phyloP scores from a whole-genome alignment of 768 basidiomycete genomes.

The Amanita subjunquillea region DNA sequence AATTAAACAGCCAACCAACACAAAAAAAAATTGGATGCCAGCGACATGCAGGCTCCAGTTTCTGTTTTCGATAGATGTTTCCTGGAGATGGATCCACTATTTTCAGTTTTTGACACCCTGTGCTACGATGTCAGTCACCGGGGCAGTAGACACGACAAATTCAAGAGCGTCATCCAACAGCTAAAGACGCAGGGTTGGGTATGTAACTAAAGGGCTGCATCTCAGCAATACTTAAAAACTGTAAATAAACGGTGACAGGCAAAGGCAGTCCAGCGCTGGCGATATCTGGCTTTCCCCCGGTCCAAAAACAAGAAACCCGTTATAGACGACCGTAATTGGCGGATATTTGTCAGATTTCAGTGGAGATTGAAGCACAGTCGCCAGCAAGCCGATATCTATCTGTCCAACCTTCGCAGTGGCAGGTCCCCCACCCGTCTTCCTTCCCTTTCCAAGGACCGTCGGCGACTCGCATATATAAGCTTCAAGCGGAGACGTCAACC shows the following conservation, averaged over 20 bases:
- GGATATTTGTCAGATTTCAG: constrained; percentile 13
- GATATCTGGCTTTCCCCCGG: constrained; percentile 3
- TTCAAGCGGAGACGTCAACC: background rate
- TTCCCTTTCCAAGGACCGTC: background rate
- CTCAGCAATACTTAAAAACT: background rate
- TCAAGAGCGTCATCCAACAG: background rate
- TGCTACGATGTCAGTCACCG: background rate
- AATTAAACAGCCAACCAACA: no score
- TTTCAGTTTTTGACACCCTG: background rate
- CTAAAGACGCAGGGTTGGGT: background rate
- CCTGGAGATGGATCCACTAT: constrained; percentile 9
- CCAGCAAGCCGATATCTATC: background rate
- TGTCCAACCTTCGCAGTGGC: background rate
- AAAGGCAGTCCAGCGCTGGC: background rate
- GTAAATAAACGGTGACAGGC: background rate
- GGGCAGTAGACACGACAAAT: background rate
- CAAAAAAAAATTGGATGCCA: no score
- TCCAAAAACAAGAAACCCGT: background rate
- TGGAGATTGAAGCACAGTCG: constrained; percentile 11
- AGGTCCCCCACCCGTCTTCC: background rate
- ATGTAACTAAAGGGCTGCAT: background rate
- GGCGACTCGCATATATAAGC: background rate
- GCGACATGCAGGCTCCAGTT: background rate
- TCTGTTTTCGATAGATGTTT: background rate
- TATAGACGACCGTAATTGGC: background rate